Evolutionary conservation across 169 alveolate genomes (phyloP), one percentile per base, ranked within the genome.

Genomic region (Plasmodium ovale): DNA sequence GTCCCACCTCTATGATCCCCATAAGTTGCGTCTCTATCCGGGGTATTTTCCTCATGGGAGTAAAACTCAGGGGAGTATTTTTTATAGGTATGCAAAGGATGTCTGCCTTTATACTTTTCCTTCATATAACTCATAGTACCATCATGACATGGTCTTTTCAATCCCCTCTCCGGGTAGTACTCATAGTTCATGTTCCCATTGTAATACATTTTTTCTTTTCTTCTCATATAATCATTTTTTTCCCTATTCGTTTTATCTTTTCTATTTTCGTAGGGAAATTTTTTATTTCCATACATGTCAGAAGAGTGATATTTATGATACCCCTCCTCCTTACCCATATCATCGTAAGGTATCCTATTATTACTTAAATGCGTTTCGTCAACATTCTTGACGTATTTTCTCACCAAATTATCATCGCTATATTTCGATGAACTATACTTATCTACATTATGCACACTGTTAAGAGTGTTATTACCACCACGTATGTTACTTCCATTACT

Each of bases 91-190:
- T 54, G 37, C n/a, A 35, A 31, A 49, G 47, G 31, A 0, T 53
- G 33, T 25, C 54, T 42, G 21, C 58, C 65, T 51, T 65, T 62
- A 49, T 51, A 64, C 62, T 44, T 67, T 39, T 79, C 89, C 53
- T 53, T 74, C 60, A 44, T 1, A 19, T 59, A 60, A 59, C 42
- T 74, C 62, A 59, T 39, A 23, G 49, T 33, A 4, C 16, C 33
- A 19, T 65, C 89, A 68, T 79, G 58, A 19, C 74, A 35, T 9
- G 67, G 58, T 79, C 89, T 79, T 58, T 53, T 79, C 35, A 79
- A 19, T n/a, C 19, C 49, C 23, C 74, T 64, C 9, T 79, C 89
- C 19, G 25, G 58, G 29, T 59, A 16, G 42, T 64, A 39, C 44
- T 79, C 51, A 79, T 64, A 58, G 21, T 58, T 79, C 37, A 79